Evolutionary conservation across 2,329 filamentous ascomycete species (phyloP), one percentile per base, ranked within the genome.

Genomic region (Colletotrichum echinochloae): DNA sequence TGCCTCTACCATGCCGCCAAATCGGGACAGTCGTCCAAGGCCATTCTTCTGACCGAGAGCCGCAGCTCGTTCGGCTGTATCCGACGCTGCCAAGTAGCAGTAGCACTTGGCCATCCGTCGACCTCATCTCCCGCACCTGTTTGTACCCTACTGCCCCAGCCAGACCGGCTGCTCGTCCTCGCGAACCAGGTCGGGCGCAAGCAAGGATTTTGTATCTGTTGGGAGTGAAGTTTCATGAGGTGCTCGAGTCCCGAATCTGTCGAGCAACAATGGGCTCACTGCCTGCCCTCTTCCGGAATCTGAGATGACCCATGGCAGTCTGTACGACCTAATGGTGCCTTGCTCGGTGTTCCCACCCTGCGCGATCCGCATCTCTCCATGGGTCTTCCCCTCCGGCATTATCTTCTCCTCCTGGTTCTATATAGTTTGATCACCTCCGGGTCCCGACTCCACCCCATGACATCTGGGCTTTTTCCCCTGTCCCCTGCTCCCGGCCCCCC

Each of bases 361-460:
- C 51, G 63, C 23, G 49, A 44, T 54, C 64, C 64, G 23, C 44
- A 41, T 57, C 56, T 39, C 57, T 46, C 26, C 41, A 52, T 67
- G 64, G 49, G 61, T 62, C 37, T 66, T 46, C 57, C 60, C 57
- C 64, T 70, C 57, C 57, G 64, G 57, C 67, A 67, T 70, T 67
- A 67, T 23, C 18, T 37, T 60, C 35, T 59, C 64, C 57, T 70
- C 64, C 67, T 57, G 51, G 63, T 70, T 30, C 57, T 70, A 67
- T 71, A 71, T 72, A 72, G 56, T 71, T 72, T 72, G 66, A 66
- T 72, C 66, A 66, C 55, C 61, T 70, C 67, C 59, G 37, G 44
- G 57, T 28, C 28, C 30, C 37, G 59, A 55, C 67, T 62, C 70
- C 67, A 64, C 65, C 54, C 46, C n/a, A 60, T 54, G 28, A 49